Evolutionary conservation across 139 green algal genomes (phyloP).

Genomic region (Haematococcus lacustris): DNA sequence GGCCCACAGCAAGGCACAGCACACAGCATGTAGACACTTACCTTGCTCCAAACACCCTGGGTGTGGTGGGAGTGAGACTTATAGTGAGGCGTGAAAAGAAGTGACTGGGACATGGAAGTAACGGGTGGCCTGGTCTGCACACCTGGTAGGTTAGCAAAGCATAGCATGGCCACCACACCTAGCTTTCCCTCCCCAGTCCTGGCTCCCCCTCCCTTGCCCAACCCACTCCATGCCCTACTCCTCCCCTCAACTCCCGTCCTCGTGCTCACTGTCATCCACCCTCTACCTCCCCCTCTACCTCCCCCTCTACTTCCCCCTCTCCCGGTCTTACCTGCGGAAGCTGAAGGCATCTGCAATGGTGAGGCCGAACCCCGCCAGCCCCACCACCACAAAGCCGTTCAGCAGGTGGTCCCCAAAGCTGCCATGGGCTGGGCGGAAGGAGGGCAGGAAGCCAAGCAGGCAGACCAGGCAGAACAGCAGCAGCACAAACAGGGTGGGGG

Average conservation of each 20-base stretch:
- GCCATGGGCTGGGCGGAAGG: background rate
- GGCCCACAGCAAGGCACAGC: background rate
- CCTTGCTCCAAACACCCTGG: background rate
- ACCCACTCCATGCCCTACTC: background rate
- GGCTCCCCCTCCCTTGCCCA: background rate
- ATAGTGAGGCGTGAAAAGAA: no score
- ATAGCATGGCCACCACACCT: no score
- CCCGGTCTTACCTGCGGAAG: background rate
- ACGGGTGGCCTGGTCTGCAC: slow-evolving; percentile 31
- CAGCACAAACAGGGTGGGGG: no score
- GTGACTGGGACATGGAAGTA: no score
- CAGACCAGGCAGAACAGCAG: background rate
- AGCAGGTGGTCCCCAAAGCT: background rate
- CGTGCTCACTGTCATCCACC: background rate
- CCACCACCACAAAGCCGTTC: slow-evolving; percentile 4
- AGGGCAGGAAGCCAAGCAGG: background rate
- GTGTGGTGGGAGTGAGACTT: background rate
- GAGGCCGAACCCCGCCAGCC: slow-evolving; percentile 7
- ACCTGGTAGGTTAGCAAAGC: slow-evolving; percentile 48
- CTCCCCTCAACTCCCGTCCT: no score
- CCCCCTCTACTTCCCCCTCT: background rate
- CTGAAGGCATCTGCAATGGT: background rate
- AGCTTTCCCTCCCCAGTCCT: background rate
- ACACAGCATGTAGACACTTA: no score
- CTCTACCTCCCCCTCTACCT: background rate